Percentiles rank a stretch among this genome's conserved stretches.
phyloP scores from a whole-genome alignment of 2,329 filamentous ascomycete genomes.

The Colletotrichum melonis region DNA sequence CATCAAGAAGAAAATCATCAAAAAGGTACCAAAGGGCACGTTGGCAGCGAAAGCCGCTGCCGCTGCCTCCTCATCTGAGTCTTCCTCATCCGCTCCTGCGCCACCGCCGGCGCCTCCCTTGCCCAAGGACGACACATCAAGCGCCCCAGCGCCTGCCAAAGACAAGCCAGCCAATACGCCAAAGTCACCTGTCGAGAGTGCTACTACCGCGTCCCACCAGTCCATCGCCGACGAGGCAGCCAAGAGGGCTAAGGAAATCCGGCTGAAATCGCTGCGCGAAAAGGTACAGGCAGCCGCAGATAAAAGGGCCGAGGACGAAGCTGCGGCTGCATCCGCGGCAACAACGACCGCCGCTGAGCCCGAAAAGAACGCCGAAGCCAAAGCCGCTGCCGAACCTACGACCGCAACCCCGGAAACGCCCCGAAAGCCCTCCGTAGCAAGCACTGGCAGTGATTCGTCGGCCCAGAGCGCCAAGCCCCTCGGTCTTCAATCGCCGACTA shows the following conservation, averaged over 20 bases:
- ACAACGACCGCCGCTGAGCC: constrained; percentile 1
- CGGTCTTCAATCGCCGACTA: constrained; percentile 58
- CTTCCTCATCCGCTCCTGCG: constrained; percentile 41
- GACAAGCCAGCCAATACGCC: constrained; percentile 42
- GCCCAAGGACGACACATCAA: constrained; percentile 36
- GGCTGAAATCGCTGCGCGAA: constrained; percentile 63
- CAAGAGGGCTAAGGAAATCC: constrained; percentile 70
- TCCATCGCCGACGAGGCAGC: constrained; percentile 75
- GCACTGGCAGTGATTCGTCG: constrained; percentile 1
- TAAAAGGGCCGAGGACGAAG: constrained; percentile 32
- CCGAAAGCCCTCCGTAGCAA: constrained; percentile 25
- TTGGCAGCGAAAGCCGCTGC: constrained; percentile 9
- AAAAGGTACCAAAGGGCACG: constrained; percentile 33
- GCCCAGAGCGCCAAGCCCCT: constrained; percentile 35
- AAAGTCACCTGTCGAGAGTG: constrained; percentile 34
- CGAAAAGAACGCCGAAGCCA: constrained; percentile 25
- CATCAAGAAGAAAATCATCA: constrained; percentile 40
- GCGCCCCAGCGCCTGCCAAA: constrained; percentile 9
- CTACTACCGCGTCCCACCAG: constrained; percentile 56
- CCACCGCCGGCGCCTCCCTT: constrained; percentile 44
- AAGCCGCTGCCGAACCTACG: neutral
- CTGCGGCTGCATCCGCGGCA: constrained; percentile 10
- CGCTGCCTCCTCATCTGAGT: constrained; percentile 19
- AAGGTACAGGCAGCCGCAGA: constrained; percentile 54
- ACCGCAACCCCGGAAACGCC: constrained; percentile 17